Evolutionary conservation across 495 filamentous ascomycete genomes (phyloP), one percentile per base, ranked within the genome.

Genomic region (Tuber borchii): DNA sequence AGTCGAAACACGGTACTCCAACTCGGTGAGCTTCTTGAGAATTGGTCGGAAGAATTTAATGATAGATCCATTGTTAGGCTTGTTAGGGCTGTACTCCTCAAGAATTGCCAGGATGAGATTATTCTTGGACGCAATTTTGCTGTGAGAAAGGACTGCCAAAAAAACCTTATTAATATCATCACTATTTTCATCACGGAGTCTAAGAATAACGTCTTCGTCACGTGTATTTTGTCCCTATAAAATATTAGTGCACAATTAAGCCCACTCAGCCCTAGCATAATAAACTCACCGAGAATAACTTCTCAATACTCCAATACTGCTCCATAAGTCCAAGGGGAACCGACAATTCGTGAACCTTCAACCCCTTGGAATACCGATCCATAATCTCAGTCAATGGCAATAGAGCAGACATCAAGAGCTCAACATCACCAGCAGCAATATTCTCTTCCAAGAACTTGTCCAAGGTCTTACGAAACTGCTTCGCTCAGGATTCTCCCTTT

Each of bases 181-280:
- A 86, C 93, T 97, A 87, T 98, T 91, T 87, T 97, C 92, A 76
- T 99, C 95, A 85, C 95, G 90, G 39, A 99, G 92, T 84, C 91
- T 93, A 69, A 99, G 88, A 77, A 99, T 92, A 74, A 97, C 94
- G 81, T 97, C 95, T 83, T 99, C 95, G 76, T 99, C 96, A 71
- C 96, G 91, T 77, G 88, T 87, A 72, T 92, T 92, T 71, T 91
- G 91, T 40, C 90, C 91, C 80, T 81, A 73, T 61, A 78, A 43
- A 70, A 51, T n/a, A 78, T 81, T 73, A 81, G 75, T 14, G 69
- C 22, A 40, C 22, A 44, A 45, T 43, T 43, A 44, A 71, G 34
- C 17, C 16, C 31, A 73, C 16, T 31, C 65, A 45, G 51, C 51
- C 1, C 39, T 42, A 16, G 45, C n/a, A 65, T 19, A 46, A 69